Base-by-base conservation (phyloP, 2,329 filamentous ascomycete genomes). In the Epichloe hybrida region DNA sequence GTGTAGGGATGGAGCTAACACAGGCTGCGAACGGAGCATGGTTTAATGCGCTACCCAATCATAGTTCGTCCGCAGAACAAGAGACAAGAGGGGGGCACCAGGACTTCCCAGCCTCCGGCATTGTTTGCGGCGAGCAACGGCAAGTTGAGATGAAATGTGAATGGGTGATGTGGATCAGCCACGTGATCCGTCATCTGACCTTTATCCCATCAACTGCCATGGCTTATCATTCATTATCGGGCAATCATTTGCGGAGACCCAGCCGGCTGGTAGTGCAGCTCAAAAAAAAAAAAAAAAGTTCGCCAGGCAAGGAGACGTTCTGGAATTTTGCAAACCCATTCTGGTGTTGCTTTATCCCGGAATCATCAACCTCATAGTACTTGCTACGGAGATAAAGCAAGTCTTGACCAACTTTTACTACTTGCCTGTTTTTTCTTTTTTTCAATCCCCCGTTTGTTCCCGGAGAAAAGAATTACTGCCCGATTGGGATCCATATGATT, bases 321-420 rank as follows among this genome's bases (percentile, higher is more conserved):
- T 64, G 63, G 66, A 66, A 65, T 61, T 66, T 66, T 66, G 57
- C 57, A 64, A 64, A 17, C 52, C 45, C 20, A 21, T 53, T 49
- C 53, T 55, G 50, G 52, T 54, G 55, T 23, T 41, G 23, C 27
- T 40, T 17, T n/a, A 34, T 34, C n/a, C 42, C 20, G 15, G n/a
- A n/a, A n/a, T n/a, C n/a, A n/a, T 17, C 17, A 17, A 1, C 17
- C 1, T 41, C 20, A 42, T 34, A 41, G 27, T 42, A 23, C 17
- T 31, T 27, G 6, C 20, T 23, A 5, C 39, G 4, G n/a, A 23
- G 9, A 39, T 39, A 12, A 7, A 36, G 11, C 17, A 35, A 5
- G 15, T 42, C 47, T 37, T 43, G 47, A 49, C 20, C 31, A 35
- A 20, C 40, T 12, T 23, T 35, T 8, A 12, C 4, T 37, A n/a